Percentiles rank a stretch among this genome's conserved stretches.
Evolutionary conservation across 2,329 filamentous ascomycete species (phyloP).

Genomic region (Fusarium sp.): DNA sequence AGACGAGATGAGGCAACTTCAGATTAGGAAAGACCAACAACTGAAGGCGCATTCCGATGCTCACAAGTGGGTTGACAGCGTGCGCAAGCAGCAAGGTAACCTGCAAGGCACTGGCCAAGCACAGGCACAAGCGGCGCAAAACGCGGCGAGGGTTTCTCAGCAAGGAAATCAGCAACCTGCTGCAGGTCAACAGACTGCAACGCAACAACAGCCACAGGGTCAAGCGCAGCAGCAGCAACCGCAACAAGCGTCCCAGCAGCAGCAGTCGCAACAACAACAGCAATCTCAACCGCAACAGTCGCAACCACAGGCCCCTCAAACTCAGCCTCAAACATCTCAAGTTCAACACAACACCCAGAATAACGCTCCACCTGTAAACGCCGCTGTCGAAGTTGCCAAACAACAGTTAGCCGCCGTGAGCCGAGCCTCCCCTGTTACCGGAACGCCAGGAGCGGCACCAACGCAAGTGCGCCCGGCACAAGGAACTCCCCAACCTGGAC

Average conservation of each 20-base stretch:
- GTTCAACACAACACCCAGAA: constrained; percentile 47
- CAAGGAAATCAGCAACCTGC: constrained; percentile 41
- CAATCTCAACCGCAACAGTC: constrained; percentile 24
- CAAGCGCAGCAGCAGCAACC: constrained; percentile 30
- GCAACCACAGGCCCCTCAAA: constrained; percentile 36
- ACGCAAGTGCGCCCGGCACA: constrained; percentile 47
- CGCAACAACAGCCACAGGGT: constrained; percentile 34
- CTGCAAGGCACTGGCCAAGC: constrained; percentile 47
- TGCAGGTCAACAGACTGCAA: constrained; percentile 30
- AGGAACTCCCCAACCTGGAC: constrained; percentile 43
- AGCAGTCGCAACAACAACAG: constrained; percentile 21
- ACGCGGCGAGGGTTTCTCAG: constrained; percentile 38
- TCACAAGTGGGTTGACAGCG: constrained; percentile 60
- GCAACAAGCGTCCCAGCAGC: constrained; percentile 10
- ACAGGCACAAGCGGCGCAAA: constrained; percentile 31
- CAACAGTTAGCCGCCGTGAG: constrained; percentile 51
- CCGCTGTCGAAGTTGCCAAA: constrained; percentile 60
- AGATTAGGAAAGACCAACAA: constrained; percentile 58
- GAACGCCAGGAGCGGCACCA: constrained; percentile 41
- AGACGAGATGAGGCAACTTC: constrained; percentile 61
- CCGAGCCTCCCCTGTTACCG: constrained; percentile 49
- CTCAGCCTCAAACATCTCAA: constrained; percentile 32
- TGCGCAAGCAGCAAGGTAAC: constrained; percentile 60
- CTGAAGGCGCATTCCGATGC: constrained; percentile 61
- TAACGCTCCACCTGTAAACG: constrained; percentile 55